These are phyloP conservation scores for Citeromyces hawaiiensis DNA, from an alignment of 1,139 yeast species.

Conservation along the genomic window DNA sequence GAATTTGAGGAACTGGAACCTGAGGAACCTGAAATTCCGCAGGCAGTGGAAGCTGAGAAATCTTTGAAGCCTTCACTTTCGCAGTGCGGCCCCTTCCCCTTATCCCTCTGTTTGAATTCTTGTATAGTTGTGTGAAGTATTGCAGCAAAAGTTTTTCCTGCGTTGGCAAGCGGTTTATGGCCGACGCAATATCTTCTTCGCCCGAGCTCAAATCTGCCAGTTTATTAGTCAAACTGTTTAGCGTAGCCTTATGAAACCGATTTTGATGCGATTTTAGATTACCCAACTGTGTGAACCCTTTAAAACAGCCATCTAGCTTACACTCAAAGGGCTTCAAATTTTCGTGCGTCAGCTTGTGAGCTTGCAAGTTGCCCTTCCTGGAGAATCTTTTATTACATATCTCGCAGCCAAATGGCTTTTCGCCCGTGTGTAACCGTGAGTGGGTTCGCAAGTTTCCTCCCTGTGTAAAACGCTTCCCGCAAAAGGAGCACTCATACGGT, in stretches of 20 bases:
- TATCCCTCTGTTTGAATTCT: constrained; percentile 81
- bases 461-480: constrained; percentile 77
- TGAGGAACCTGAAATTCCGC: constrained; percentile 1
- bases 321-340: constrained; percentile 72
- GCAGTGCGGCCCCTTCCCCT: constrained; percentile 70
- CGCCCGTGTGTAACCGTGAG: constrained; percentile 81
- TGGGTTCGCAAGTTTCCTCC: constrained; percentile 90
- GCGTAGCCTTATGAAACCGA: constrained; percentile 65
- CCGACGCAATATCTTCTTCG: constrained; percentile 12
- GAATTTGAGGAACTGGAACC: not conserved
- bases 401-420: constrained; percentile 72
- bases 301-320: constrained; percentile 68
- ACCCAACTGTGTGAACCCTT: constrained; percentile 83
- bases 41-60: constrained; percentile 3
- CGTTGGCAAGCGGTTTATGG: constrained; percentile 35
- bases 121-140: constrained; percentile 71
- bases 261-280: constrained; percentile 91
- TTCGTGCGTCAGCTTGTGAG: constrained; percentile 73
- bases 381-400: constrained; percentile 66
- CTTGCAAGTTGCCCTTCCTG: constrained; percentile 81
- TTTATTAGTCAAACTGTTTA: constrained; percentile 48
- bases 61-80: constrained; percentile 4
- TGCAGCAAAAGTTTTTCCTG: constrained; percentile 57
- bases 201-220: constrained; percentile 38
- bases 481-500: constrained; percentile 69